A percentile compares a stretch with the other conserved stretches of the same genome.
Conservation (phyloP, 2,329 filamentous ascomycete genomes). For the Elsinoe arachidis region DNA sequence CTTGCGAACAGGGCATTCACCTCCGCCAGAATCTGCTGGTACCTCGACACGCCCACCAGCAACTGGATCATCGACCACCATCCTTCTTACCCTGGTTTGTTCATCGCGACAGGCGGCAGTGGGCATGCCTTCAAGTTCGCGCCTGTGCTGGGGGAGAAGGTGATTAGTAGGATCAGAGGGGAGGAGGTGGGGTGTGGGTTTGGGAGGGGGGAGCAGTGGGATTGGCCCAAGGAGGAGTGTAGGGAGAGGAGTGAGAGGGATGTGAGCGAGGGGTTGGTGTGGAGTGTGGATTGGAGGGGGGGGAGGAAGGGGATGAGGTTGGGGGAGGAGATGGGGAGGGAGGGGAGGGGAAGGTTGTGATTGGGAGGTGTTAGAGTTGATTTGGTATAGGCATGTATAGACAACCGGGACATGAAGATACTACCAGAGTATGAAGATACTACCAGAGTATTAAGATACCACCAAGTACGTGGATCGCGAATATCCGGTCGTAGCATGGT, state of each 20-base stretch:
- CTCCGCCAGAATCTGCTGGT: slow-evolving; percentile 45
- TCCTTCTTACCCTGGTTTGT: slow-evolving; percentile 42
- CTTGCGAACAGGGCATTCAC: slow-evolving; percentile 36
- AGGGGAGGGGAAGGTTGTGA: slow-evolving; percentile 6
- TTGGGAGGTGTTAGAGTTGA: no score
- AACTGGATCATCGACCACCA: slow-evolving; percentile 48
- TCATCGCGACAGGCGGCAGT: slow-evolving; percentile 53
- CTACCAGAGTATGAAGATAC: no score
- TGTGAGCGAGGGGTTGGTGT: slow-evolving; percentile 25
- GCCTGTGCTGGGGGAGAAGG: slow-evolving; percentile 48
- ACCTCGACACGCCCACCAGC: slow-evolving; percentile 48
- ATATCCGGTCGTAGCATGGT: no score
- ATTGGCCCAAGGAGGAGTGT: slow-evolving; percentile 35
- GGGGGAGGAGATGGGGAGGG: slow-evolving; percentile 28
- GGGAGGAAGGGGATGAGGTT: slow-evolving; percentile 29
- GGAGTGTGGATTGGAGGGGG: slow-evolving; percentile 33
- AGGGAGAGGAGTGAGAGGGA: slow-evolving; percentile 25
- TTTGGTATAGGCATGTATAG: no score
- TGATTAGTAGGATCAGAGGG: slow-evolving; percentile 44
- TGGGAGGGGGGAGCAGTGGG: slow-evolving; percentile 55
- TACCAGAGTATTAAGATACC: no score
- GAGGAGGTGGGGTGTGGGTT: slow-evolving; percentile 28
- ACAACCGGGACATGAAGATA: no score
- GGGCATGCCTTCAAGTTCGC: slow-evolving; percentile 57
- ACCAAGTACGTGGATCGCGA: no score